These are phyloP conservation scores for Cladosporium velox DNA, from an alignment of 2,329 filamentous ascomycete genomes.

Conservation along the genomic window DNA sequence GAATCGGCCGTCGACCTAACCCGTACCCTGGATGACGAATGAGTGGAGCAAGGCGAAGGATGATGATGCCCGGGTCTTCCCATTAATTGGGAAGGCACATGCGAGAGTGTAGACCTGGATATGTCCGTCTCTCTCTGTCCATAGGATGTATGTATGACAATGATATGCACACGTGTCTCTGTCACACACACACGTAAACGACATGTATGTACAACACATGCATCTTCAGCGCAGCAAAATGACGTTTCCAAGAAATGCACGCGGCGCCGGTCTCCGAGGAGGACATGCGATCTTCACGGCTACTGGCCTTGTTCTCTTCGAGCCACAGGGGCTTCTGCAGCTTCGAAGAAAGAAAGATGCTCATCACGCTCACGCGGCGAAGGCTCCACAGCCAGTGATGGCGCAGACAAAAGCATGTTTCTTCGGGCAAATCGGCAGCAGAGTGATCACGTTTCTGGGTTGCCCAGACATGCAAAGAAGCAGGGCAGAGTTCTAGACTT, in stretches of 20 bases:
- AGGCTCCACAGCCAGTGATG: background rate
- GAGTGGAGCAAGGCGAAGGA: background rate
- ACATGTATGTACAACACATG: background rate
- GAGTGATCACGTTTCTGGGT: background rate
- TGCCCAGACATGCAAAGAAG: constrained; percentile 5
- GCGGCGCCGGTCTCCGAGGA: background rate
- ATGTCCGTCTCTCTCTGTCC: background rate
- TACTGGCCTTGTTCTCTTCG: background rate
- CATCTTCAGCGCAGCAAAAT: background rate
- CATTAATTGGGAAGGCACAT: background rate
- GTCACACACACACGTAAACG: background rate
- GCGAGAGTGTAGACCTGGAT: background rate
- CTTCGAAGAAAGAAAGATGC: background rate
- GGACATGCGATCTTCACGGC: background rate
- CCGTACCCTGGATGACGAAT: background rate
- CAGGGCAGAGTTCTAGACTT: constrained; percentile 13
- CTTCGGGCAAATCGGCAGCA: background rate
- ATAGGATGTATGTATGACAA: background rate
- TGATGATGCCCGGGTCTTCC: background rate
- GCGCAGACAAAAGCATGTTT: background rate
- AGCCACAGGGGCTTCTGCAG: background rate
- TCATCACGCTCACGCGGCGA: background rate
- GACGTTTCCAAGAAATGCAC: background rate
- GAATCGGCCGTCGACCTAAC: background rate
- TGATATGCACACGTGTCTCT: background rate